Conservation (phyloP, 1,284 basidiomycete genomes). For the Ceratobasidium sp. region DNA sequence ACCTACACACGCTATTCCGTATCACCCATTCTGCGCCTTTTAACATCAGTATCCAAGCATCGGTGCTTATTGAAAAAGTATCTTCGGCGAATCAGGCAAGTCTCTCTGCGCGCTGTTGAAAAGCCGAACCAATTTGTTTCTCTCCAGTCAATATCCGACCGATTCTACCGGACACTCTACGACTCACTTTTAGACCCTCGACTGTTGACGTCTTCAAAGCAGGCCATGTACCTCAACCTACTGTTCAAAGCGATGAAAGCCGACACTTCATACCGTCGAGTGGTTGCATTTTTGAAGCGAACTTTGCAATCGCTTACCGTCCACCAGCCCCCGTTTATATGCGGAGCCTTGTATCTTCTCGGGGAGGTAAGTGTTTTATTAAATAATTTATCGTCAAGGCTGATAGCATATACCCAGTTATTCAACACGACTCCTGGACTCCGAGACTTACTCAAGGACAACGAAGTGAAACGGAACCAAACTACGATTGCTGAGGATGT, state of each 20-base stretch:
- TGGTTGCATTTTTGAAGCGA: constrained; percentile 87
- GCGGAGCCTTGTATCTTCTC: constrained; percentile 80
- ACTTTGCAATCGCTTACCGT: constrained; percentile 86
- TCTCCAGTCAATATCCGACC: constrained; percentile 71
- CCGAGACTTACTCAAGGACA: constrained; percentile 61
- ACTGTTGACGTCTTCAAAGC: constrained; percentile 87
- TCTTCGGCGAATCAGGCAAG: constrained; percentile 56
- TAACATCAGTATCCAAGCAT: constrained; percentile 95
- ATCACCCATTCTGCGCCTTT: constrained; percentile 93
- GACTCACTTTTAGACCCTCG: constrained; percentile 88
- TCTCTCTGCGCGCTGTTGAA: neutral
- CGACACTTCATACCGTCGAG: constrained; percentile 74
- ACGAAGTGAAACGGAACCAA: constrained; percentile 53
- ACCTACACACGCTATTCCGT: constrained; percentile 94
- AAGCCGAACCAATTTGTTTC: constrained; percentile 45
- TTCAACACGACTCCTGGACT: constrained; percentile 81
- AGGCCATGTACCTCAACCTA: constrained; percentile 97
- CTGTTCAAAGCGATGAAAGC: constrained; percentile 93
- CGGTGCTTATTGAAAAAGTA: constrained; percentile 93
- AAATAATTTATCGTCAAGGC: neutral
- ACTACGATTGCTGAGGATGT: constrained; percentile 63
- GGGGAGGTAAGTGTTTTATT: constrained; percentile 59
- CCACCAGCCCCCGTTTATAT: constrained; percentile 89
- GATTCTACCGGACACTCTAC: constrained; percentile 95
- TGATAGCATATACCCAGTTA: constrained; percentile 64